These are phyloP conservation scores for Collybiopsis luxurians DNA, from an alignment of 768 basidiomycete genomes.

Conservation along the genomic window DNA sequence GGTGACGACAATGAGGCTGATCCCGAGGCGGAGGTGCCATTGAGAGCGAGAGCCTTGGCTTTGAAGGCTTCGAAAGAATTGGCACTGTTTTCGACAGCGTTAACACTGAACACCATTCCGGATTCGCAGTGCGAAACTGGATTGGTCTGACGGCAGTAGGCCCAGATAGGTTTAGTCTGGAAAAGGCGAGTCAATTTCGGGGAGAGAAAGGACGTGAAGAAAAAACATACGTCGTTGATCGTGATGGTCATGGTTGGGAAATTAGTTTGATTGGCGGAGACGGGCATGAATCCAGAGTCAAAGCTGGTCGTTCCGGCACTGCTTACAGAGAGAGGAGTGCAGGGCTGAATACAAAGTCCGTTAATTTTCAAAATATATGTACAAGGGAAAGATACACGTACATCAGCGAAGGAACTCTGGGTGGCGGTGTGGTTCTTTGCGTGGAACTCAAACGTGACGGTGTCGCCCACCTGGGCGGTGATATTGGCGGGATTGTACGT, in stretches of 20 bases:
- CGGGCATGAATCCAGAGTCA: slow-evolving; percentile 51
- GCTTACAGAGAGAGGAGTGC: slow-evolving; percentile 40
- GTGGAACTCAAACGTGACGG: slow-evolving; percentile 46
- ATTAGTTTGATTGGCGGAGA: slow-evolving; percentile 35
- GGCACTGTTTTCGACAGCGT: slow-evolving; percentile 46
- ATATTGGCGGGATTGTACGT: slow-evolving; percentile 44
- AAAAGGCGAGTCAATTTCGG: slow-evolving; percentile 5
- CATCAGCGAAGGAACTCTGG: slow-evolving; percentile 31
- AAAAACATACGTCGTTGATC: slow-evolving; percentile 46
- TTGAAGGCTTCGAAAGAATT: slow-evolving; percentile 55
- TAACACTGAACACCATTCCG: slow-evolving; percentile 62
- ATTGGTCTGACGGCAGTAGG: slow-evolving; percentile 44
- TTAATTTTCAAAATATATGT: neutral
- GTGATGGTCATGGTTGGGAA: slow-evolving; percentile 53
- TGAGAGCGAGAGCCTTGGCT: slow-evolving; percentile 40
- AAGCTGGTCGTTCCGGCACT: slow-evolving; percentile 41
- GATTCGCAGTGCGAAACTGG: slow-evolving; percentile 41
- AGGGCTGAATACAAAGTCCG: slow-evolving; percentile 24
- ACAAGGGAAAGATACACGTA: slow-evolving; percentile 10
- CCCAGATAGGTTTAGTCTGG: slow-evolving; percentile 55
- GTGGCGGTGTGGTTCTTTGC: slow-evolving; percentile 50
- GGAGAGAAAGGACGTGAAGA: neutral
- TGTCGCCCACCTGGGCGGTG: slow-evolving; percentile 44
- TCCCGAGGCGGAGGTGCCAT: slow-evolving; percentile 30
- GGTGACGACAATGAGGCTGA: slow-evolving; percentile 16